phyloP scores from a whole-genome alignment of 139 green algal genomes.

The Closterium sp. region DNA sequence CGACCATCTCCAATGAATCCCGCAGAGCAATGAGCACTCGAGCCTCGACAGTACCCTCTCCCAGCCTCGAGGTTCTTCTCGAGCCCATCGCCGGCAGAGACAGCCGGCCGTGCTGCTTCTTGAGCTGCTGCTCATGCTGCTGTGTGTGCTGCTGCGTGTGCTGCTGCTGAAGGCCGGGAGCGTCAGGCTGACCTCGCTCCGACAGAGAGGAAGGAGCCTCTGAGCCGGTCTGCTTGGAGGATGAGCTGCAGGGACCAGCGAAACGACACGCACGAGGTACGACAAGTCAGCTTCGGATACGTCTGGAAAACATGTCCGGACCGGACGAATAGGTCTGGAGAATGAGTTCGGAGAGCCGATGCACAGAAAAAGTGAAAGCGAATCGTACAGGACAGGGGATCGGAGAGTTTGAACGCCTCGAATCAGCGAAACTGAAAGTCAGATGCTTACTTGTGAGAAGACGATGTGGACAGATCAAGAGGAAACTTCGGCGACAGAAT shows the following conservation, averaged over 20 bases:
- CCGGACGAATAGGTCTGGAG: too few relatives aligned
- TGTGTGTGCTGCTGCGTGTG: not conserved
- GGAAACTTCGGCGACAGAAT: not conserved
- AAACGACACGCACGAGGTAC: not conserved
- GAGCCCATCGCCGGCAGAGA: not conserved
- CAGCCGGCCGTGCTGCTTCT: not conserved
- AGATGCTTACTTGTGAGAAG: not conserved
- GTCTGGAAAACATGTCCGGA: not conserved
- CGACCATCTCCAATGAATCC: not conserved
- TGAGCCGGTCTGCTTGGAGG: not conserved
- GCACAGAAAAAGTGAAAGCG: too few relatives aligned
- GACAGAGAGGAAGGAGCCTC: not conserved
- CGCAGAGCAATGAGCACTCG: not conserved
- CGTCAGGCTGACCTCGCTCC: not conserved
- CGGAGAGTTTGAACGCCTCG: too few relatives aligned
- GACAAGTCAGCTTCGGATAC: not conserved
- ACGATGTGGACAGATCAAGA: not conserved
- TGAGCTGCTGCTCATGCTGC: too few relatives aligned
- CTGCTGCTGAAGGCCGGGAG: too few relatives aligned
- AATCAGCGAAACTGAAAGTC: too few relatives aligned
- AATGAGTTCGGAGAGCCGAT: too few relatives aligned
- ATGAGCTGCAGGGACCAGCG: not conserved
- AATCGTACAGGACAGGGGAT: not conserved
- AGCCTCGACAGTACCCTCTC: not conserved
- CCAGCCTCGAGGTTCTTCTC: not conserved